Evolutionary conservation across 306 rosid genomes (phyloP).

Genomic region (Echinosophora koreensis): DNA sequence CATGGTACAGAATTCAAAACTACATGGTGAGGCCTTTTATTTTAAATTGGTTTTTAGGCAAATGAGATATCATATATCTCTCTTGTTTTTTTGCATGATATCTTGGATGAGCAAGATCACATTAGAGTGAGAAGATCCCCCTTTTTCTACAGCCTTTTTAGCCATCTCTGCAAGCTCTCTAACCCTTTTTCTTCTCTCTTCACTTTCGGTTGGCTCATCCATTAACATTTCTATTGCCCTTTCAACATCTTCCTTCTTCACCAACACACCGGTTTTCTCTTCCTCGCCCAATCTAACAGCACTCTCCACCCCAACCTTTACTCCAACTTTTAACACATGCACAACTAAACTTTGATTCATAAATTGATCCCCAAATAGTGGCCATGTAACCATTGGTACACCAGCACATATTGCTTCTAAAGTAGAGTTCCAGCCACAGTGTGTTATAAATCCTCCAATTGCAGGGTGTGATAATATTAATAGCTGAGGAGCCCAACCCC

Average conservation of each 20-base stretch:
- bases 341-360: slow-evolving; percentile 49
- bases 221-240: slow-evolving; percentile 52
- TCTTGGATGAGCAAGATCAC: slow-evolving; percentile 54
- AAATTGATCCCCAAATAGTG: slow-evolving; percentile 63
- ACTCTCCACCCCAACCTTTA: slow-evolving; percentile 51
- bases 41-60: neutral
- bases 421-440: slow-evolving; percentile 74
- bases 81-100: slow-evolving; percentile 40
- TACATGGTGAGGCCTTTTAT: neutral
- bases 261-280: slow-evolving; percentile 43
- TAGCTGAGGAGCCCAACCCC: slow-evolving; percentile 75
- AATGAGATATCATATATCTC: neutral
- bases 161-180: slow-evolving; percentile 51
- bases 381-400: slow-evolving; percentile 73
- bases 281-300: slow-evolving; percentile 41
- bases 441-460: slow-evolving; percentile 64
- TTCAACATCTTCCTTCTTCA: slow-evolving; percentile 53
- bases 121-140: slow-evolving; percentile 65
- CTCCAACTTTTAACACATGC: slow-evolving; percentile 43
- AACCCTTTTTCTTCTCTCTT: slow-evolving; percentile 51
- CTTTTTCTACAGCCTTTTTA: slow-evolving; percentile 57
- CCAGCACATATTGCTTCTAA: slow-evolving; percentile 63
- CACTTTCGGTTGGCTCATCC: slow-evolving; percentile 48
- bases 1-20: neutral
- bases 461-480: slow-evolving; percentile 60